Evolutionary conservation across 2,329 filamentous ascomycete species (phyloP), one percentile per base, ranked within the genome.

Genomic region (Colletotrichum orchidophilum): DNA sequence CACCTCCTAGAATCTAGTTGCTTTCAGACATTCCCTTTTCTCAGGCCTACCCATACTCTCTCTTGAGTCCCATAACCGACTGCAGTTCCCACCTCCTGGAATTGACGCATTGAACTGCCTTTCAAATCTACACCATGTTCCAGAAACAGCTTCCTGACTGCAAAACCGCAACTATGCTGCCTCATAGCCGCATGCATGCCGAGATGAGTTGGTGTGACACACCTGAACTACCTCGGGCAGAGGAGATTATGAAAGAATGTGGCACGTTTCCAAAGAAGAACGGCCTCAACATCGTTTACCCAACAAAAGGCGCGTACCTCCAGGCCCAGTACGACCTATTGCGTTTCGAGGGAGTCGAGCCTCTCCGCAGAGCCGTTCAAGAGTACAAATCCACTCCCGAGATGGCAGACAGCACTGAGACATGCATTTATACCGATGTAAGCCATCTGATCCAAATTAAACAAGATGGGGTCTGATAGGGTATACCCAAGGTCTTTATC

Each of bases 291-390:
- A 84, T 84, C 0, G 83, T 90, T 0, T 96, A 91, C 85, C 73
- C 80, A 0, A 89, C 85, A 5, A 91, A 88, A 55, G 85, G 90
- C 1, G 83, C 86, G 0, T 97, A 97, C 69, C 83, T 97, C 0
- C 83, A 89, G 35, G 87, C 90, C 0, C 93, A 97, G 60, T 97
- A 96, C 77, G 84, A 90, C 3, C 87, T 97, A 1, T 85, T 94
- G 8, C 87, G 95, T 3, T 93, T 94, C 76, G 94, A 97, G 77
- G 88, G 90, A 0, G 83, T 93, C 3, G 88, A 92, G 13, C 87
- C 91, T 1, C 84, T 97, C 0, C 88, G 94, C 7, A 86, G 90
- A 72, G 91, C 93, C 0, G 87, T 97, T 1, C 81, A 83, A 0
- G 80, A 85, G 13, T 87, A 93, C 65, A 86, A 84, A 27, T 74